Base-by-base conservation (phyloP, 108 stramenopile species). In the Cyclotella atomus region DNA sequence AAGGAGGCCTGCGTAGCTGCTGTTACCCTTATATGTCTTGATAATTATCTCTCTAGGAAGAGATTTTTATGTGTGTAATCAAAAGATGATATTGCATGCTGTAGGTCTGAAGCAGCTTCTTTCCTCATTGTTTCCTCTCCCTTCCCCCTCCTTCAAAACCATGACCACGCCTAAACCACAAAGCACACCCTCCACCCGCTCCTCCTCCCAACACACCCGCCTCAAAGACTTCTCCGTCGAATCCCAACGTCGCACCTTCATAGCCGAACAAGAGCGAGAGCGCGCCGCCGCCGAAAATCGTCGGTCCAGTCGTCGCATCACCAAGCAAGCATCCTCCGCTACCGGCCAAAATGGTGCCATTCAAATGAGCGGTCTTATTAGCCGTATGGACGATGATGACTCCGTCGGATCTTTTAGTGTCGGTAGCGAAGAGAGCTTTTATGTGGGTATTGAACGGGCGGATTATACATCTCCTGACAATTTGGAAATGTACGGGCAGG, bases 151-250 rank as follows among this genome's bases (percentile, higher is more conserved):
- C n/a, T n/a, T n/a, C n/a, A n/a, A n/a, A n/a, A n/a, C n/a, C n/a
- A n/a, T n/a, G n/a, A n/a, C n/a, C n/a, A n/a, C n/a, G n/a, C n/a
- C n/a, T n/a, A n/a, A n/a, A n/a, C n/a, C n/a, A n/a, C n/a, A n/a
- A n/a, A 38, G 6, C 21, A n/a, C 27, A 23, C 25, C 41, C 4
- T 38, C 68, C 53, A 34, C 33, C 30, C 23, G 52, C 19, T 33
- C 56, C 56, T 47, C 73, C 10, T 66, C 73, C 14, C 34, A 45
- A 19, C 43, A 65, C 59, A 68, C 43, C 25, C 44, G 57, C 29
- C 66, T 61, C 12, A 71, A 72, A 54, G 78, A 79, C 59, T 79
- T 79, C 71, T 66, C 65, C 59, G 78, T 79, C 60, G 78, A 68
- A 36, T 64, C 70, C 52, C 78, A 79, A 47, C 78, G 78, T 6